Evolutionary conservation across 352 stramenopile genomes (phyloP), one percentile per base, ranked within the genome.

Genomic region (Pythium utonaiense): DNA sequence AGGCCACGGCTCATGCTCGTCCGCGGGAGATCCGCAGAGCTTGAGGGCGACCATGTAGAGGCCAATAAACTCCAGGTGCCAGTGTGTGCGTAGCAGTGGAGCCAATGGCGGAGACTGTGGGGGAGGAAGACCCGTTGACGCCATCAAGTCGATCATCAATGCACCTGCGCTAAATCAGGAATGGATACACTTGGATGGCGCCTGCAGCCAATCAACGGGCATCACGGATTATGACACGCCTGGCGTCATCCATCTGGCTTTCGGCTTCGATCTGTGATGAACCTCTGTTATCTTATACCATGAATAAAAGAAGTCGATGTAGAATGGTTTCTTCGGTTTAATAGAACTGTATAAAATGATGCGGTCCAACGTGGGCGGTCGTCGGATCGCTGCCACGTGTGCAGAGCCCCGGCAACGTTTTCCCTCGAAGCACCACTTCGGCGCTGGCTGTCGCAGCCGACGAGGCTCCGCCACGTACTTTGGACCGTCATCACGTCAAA

Each of bases 321-420:
- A 47, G 14, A 27, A 8, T 4, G n/a, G 5, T 2, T 14, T 24
- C n/a, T 47, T 17, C 8, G 24, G 40, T n/a, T 14, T 48, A 45
- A 58, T 36, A 19, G 22, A 22, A 51, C 34, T 64, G 31, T 47
- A 51, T 25, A 45, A 62, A 41, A 48, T 36, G 19, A 65, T 69
- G 49, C 31, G 62, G 56, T 49, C 62, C 40, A 65, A 30, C 55
- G 19, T 62, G 31, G 25, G 21, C 0, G 2, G 38, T 53, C 52
- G 60, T 56, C 21, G 56, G 21, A 50, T 63, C 36, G 56, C 38
- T 3, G 52, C 49, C 44, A 44, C 22, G n/a, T 36, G 60, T 50
- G 34, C 60, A 66, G 24, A 66, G 57, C 31, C 30, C 41, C 51
- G 45, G 59, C 58, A 65, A 51, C 40, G 19, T 60, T 53, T 53